Evolutionary conservation across 1,284 basidiomycete species (phyloP).

Genomic region (Ustilago sp.): DNA sequence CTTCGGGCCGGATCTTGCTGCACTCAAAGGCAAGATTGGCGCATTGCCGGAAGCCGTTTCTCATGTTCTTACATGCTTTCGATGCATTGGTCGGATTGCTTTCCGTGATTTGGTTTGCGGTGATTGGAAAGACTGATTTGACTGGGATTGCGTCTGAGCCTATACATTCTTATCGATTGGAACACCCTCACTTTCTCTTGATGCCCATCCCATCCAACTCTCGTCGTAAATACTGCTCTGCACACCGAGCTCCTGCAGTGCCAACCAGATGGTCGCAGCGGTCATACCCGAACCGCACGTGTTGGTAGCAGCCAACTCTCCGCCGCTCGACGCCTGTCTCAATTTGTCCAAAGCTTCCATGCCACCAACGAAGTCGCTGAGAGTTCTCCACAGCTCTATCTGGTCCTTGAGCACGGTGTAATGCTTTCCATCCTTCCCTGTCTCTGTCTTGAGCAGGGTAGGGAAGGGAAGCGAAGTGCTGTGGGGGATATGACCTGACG

Average conservation of each 20-base stretch:
- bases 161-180: slow-evolving; percentile 45
- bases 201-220: slow-evolving; percentile 64
- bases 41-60: not conserved
- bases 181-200: slow-evolving; percentile 41
- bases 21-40: no score
- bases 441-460: slow-evolving; percentile 75
- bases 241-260: slow-evolving; percentile 78
- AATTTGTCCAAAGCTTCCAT: slow-evolving; percentile 62
- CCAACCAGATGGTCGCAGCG: slow-evolving; percentile 90
- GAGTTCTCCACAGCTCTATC: slow-evolving; percentile 63
- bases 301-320: slow-evolving; percentile 51
- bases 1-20: no score
- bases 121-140: not conserved
- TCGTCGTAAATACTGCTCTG: slow-evolving; percentile 82
- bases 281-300: slow-evolving; percentile 83
- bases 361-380: slow-evolving; percentile 78
- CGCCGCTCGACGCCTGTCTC: slow-evolving; percentile 60
- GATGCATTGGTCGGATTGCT: not conserved
- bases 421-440: slow-evolving; percentile 68
- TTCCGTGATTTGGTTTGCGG: not conserved
- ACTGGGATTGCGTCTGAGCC: not conserved
- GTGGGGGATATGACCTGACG: slow-evolving; percentile 92
- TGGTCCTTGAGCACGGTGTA: slow-evolving; percentile 65
- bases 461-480: slow-evolving; percentile 87
- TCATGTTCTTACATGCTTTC: not conserved